Base-by-base conservation (phyloP, 1,139 yeast species). In the Tardiomyces depauwii region DNA sequence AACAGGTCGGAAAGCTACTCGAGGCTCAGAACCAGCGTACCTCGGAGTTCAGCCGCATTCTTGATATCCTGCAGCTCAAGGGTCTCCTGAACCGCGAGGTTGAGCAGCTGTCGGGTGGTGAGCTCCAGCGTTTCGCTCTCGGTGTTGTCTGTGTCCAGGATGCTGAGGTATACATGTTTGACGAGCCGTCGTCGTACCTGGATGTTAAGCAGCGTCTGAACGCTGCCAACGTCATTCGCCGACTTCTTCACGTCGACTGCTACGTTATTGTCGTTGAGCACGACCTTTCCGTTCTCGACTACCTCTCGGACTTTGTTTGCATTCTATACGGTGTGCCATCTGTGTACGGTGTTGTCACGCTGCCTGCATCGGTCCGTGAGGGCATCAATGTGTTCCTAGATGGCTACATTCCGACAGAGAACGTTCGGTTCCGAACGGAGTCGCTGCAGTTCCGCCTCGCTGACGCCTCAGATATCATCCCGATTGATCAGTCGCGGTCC, bases 161-260 rank as follows among this genome's bases (percentile, higher is more conserved):
- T 36, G 97, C 97, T 48, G 86, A 88, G 59, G 97, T 91, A 43
- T 91, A 91, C 70, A 91, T 91, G 98, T 91, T 91, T 67, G 98
- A 91, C 71, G 98, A 91, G 72, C 98, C 98, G 45, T 89, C 97
- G 25, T 91, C 98, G 13, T 91, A 91, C 70, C 73, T 91, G 67
- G 98, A 91, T 76, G 97, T 91, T 55, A 91, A 91, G 71, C 98
- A 91, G 71, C 91, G 98, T 79, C 78, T 91, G 66, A 85, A 93
- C 63, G 98, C 98, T 47, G 98, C 98, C 49, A 82, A 80, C 67
- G 80, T 87, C 62, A 91, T 91, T 60, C 82, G 98, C 70, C 80
- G 93, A 25, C 73, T 91, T 55, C 73, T 89, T 59, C 74, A 70
- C 49, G 78, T 91, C 46, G 77, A 88, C 44, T 87, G 87, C 62